Conservation (phyloP, 768 basidiomycete genomes). For the Amyloporia xantha region DNA sequence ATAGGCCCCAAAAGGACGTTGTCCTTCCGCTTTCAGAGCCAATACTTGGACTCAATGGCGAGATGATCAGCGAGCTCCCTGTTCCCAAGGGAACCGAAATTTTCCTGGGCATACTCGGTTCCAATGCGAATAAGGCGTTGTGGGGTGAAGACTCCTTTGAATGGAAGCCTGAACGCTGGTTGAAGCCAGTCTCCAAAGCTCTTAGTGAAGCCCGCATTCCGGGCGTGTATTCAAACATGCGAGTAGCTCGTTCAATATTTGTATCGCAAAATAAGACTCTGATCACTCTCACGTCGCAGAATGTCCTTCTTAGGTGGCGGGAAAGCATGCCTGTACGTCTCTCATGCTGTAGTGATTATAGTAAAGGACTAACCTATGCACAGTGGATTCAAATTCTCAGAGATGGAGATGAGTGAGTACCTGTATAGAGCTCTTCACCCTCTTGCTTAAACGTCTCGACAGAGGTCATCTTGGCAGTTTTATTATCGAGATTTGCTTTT, state of each 20-base stretch:
- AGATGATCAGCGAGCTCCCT: slow-evolving; percentile 16
- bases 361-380: not conserved
- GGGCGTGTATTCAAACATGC: slow-evolving; percentile 8
- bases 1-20: slow-evolving; percentile 34
- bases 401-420: slow-evolving; percentile 4
- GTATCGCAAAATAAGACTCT: no score
- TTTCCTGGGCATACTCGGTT: slow-evolving; percentile 28
- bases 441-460: not conserved
- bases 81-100: slow-evolving; percentile 34
- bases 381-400: slow-evolving; percentile 7
- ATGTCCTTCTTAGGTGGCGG: slow-evolving; percentile 41
- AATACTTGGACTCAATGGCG: slow-evolving; percentile 2
- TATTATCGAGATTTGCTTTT: slow-evolving; percentile 14
- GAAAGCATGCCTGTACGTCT: slow-evolving; percentile 38
- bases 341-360: not conserved
- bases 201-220: slow-evolving; percentile 5
- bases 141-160: slow-evolving; percentile 39
- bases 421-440: no score
- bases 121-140: slow-evolving; percentile 33
- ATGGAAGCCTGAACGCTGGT: slow-evolving; percentile 39
- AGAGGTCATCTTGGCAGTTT: slow-evolving; percentile 8
- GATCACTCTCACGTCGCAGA: no score
- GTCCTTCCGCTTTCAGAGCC: slow-evolving; percentile 20
- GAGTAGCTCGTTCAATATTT: not conserved
- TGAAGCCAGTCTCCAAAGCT: slow-evolving; percentile 9